Percentiles rank a stretch among this genome's conserved stretches.
Conservation (phyloP, 2,329 filamentous ascomycete species). For the Hymenoscyphus linearis region DNA sequence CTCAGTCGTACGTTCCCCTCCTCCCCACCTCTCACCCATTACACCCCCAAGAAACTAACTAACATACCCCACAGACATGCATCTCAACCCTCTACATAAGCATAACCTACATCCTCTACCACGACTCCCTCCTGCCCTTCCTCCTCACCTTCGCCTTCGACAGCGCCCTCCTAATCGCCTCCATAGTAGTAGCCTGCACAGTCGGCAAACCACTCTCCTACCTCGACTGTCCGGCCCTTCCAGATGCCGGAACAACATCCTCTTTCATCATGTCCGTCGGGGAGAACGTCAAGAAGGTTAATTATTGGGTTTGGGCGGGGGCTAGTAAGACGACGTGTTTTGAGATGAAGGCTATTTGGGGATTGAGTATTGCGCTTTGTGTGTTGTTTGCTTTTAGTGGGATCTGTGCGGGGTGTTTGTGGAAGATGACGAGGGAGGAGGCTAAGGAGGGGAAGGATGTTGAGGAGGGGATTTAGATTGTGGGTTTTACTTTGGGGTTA, state of each 20-base stretch:
- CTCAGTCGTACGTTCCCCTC: constrained; percentile 60
- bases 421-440: constrained; percentile 34
- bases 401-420: constrained; percentile 54
- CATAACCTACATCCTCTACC: constrained; percentile 77
- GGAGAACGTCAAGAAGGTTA: constrained; percentile 38
- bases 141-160: constrained; percentile 65
- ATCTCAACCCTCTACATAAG: constrained; percentile 74
- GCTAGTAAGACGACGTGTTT: constrained; percentile 62
- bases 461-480: constrained; percentile 5
- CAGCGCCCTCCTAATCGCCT: constrained; percentile 64
- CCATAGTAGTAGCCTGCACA: constrained; percentile 70
- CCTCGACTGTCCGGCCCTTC: constrained; percentile 60
- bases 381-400: constrained; percentile 62
- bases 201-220: constrained; percentile 77
- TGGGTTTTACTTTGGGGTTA: too few species aligned
- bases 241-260: constrained; percentile 37
- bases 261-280: constrained; percentile 41
- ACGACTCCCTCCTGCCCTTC: constrained; percentile 70
- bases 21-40: background rate
- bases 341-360: constrained; percentile 85
- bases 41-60: constrained; percentile 6
- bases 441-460: constrained; percentile 19
- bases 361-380: constrained; percentile 72
- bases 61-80: constrained; percentile 55
- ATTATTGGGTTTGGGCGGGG: constrained; percentile 45